Evolutionary conservation across 352 stramenopile species (phyloP).

Genomic region (Phytopythium chamaehyphon): DNA sequence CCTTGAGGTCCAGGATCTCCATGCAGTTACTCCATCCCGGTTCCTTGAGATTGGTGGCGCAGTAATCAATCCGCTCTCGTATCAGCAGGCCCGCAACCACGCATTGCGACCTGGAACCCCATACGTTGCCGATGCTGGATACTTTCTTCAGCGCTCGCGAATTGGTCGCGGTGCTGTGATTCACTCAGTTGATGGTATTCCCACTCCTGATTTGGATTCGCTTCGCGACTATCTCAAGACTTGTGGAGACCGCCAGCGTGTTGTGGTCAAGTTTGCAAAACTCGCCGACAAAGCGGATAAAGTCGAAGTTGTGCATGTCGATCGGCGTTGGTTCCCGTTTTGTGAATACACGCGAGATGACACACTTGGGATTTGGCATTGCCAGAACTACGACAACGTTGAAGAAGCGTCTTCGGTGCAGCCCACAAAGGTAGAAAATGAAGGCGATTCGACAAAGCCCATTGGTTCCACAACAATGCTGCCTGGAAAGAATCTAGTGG

Average conservation of each 20-base stretch:
- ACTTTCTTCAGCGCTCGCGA: conserved; percentile 86
- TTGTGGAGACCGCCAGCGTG: conserved; percentile 72
- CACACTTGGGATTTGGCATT: conserved; percentile 74
- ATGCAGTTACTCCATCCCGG: conserved; percentile 75
- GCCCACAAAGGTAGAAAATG: not conserved
- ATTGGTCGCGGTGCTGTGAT: conserved; percentile 85
- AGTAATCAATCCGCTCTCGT: conserved; percentile 88
- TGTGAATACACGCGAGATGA: conserved; percentile 80
- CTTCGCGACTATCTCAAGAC: conserved; percentile 76
- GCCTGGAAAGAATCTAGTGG: conserved; percentile 75
- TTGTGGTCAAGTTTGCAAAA: conserved; percentile 84
- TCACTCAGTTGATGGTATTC: conserved; percentile 79
- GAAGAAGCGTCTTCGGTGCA: not conserved
- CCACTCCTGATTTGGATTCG: conserved; percentile 82
- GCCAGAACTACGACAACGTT: conserved; percentile 45
- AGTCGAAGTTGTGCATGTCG: conserved; percentile 84
- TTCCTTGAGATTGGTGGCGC: conserved; percentile 87
- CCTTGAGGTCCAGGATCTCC: conserved; percentile 81
- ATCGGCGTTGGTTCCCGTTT: conserved; percentile 91
- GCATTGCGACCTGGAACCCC: conserved; percentile 58
- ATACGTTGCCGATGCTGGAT: conserved; percentile 86
- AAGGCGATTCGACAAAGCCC: conserved; percentile 14
- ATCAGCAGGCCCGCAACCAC: conserved; percentile 88
- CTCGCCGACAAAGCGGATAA: conserved; percentile 74
- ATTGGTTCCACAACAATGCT: conserved; percentile 79